Base-by-base conservation (phyloP, 345 rosid genomes). In the Limnanthes douglasii region DNA sequence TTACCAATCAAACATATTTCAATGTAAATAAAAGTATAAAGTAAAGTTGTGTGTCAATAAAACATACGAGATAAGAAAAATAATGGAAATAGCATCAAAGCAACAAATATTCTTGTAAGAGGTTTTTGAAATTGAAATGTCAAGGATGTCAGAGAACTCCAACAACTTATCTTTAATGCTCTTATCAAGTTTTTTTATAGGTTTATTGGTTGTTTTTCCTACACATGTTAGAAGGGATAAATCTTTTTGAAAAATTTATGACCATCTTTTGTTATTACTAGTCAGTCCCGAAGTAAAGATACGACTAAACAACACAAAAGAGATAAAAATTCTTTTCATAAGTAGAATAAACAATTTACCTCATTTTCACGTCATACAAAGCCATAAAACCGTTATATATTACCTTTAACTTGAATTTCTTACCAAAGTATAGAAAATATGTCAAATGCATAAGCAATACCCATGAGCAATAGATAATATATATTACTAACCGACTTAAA, bases 341-440 rank as follows among this genome's bases (percentile, higher is more conserved):
- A n/a, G n/a, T n/a, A n/a, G n/a, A n/a, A n/a, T n/a, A n/a, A n/a
- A n/a, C n/a, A n/a, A n/a, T n/a, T n/a, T 57, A 88, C 98, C 95
- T 79, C 94, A 59, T 88, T 64, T 39, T 67, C 86, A 45, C 55
- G 86, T 95, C 94, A 84, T 18, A 64, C 79, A 64, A 66, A 88
- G 38, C 98, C 98, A 60, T 95, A 84, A 56, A 88, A 88, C 31
- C 76, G 72, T 14, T 73, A 64, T 51, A 88, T 64, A 54, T 88
- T 70, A 38, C 70, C 64, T 83, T 74, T 88, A 53, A 88, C 43
- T 58, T 79, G 81, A 53, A 64, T 32, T 21, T 94, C 95, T 95
- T 88, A 81, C 67, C 53, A 58, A 38, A 59, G 38, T 11, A 62
- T 48, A 44, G 57, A 48, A 43, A 18, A n/a, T 11, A 32, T 43